Evolutionary conservation across 2,329 filamentous ascomycete species (phyloP), one percentile per base, ranked within the genome.

Genomic region (Paramyrothecium sp.): DNA sequence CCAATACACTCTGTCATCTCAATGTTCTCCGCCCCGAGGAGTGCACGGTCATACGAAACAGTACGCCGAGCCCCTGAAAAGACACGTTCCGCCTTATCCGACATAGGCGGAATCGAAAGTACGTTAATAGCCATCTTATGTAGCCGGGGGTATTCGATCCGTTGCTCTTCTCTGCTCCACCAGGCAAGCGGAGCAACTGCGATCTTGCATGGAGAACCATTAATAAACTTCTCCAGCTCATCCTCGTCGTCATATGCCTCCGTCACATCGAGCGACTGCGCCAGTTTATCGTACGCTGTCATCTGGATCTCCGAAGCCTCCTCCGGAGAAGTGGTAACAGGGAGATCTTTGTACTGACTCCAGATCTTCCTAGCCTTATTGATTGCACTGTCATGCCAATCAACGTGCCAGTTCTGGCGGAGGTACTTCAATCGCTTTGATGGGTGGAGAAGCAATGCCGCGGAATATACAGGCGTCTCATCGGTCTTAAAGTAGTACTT

Each of bases 1-100:
- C 57, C 20, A 54, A 59, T 48, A 54, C 57, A 59, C 54, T 59
- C 54, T 16, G 52, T 52, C 49, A 54, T 59, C 54, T 59, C 41
- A 53, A 59, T 59, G 11, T 48, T 56, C 8, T 59, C 57, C 22
- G 52, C 52, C 44, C 50, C 47, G 3, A 56, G 54, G 21, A 51
- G 48, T 53, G 54, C 55, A 49, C 51, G 54, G 26, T 59, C 26
- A 33, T 33, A 59, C 19, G 52, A 59, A 51, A 56, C 20, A 51
- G 47, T 54, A 54, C 48, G 57, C 34, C 51, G 50, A 48, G 57
- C 46, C 30, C 51, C 33, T 12, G 51, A 56, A 23, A 56, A 56
- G 26, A 56, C 55, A 16, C 50, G 21, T 50, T 56, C 55, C 16
- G 55, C 38, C 30, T 56, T 54, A 26, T 56, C 55, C 38, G 50